Base-by-base conservation (phyloP, 2,329 filamentous ascomycete genomes). In the Microsporum audouinii region DNA sequence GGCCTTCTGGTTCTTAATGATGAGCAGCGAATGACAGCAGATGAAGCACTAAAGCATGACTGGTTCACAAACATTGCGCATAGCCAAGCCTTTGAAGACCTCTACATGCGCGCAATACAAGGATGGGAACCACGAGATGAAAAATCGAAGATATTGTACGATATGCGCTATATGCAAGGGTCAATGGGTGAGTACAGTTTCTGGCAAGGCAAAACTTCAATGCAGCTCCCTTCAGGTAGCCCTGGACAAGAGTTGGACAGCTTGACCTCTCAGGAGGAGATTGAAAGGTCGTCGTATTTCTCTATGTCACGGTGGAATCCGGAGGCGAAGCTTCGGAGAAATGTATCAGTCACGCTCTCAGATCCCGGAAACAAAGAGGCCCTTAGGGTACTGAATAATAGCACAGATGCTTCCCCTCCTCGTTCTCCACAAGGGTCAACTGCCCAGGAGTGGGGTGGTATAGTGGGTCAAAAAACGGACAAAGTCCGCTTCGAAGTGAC, bases 31-130 rank as follows among this genome's bases (percentile, higher is more conserved):
- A 73, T 84, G 71, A 79, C 78, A 7, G 82, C 77, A 2, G 74
- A 76, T n/a, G 68, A 83, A 68, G 82, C 82, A 2, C 67, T 85
- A 36, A 60, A 68, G 7, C 82, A 85, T 69, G 60, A 66, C 7
- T 86, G 83, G 84, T 82, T 86, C 65, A 77, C 77, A 0, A 79
- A 82, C 65, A 69, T 72, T n/a, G 66, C 70, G 6, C 78, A 82
- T 67, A 74, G 71, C 23, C 68, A 68, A 12, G 75, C 79, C 17
- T 78, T 82, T 60, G 73, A 81, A 34, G 74, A 73, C 0, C 69
- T 82, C 2, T 84, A 84, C 64, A 58, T 75, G 61, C 73, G 76
- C 43, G 75, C 79, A 0, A 77, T 79, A 61, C 68, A 70, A 38
- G 72, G 77, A 60, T 85, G 82, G 82, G 69, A 70, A 60, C 80